A percentile compares a stretch with the other conserved stretches of the same genome.
Evolutionary conservation across 495 filamentous ascomycete species (phyloP).

Genomic region (Neurospora pannonica): DNA sequence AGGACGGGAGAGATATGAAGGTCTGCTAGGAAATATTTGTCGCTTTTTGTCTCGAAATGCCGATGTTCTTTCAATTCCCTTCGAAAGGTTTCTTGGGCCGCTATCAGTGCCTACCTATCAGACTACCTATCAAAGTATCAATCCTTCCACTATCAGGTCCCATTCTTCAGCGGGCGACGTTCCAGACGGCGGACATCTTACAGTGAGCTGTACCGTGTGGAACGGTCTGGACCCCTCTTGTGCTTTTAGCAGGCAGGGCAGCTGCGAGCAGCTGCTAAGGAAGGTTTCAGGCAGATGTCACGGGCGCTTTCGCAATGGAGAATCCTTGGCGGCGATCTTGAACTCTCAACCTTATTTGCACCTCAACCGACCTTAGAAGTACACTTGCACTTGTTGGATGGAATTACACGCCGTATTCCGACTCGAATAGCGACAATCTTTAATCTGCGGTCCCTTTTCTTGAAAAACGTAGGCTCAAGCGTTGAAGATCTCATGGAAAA

Average conservation of each 20-base stretch:
- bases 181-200: neutral
- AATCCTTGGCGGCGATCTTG: neutral
- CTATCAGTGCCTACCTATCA: neutral
- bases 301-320: neutral
- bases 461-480: neutral
- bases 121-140: neutral
- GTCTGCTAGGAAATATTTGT: neutral
- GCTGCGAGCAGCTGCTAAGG: neutral
- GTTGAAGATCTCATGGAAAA: neutral
- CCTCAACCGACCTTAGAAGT: neutral
- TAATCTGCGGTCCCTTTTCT: neutral
- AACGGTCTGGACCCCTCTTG: neutral
- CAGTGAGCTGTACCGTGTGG: neutral
- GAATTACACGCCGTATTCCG: neutral
- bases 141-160: neutral
- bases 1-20: neutral
- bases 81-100: neutral
- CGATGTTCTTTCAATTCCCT: neutral
- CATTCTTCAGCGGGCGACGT: neutral
- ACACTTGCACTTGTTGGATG: neutral
- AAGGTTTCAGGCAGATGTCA: neutral
- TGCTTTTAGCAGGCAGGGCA: neutral
- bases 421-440: neutral
- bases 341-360: neutral
- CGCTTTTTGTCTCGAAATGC: neutral